Evolutionary conservation across 192 early-diverging fungal species (phyloP).

Genomic region (Physocladia obscura): DNA sequence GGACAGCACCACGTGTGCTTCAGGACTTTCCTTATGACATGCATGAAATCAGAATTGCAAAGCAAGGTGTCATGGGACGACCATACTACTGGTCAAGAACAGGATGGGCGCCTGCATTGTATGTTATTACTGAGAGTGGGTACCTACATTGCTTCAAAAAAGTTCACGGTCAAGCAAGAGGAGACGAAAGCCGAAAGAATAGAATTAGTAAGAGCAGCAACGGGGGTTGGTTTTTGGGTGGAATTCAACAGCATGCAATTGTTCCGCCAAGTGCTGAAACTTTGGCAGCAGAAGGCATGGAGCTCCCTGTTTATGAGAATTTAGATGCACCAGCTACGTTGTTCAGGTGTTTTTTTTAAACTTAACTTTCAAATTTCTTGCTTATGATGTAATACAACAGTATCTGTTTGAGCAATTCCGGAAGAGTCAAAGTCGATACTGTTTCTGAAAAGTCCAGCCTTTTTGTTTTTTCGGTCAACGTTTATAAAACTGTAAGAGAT

Average conservation of each 20-base stretch:
- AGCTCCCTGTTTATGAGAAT: slow-evolving; percentile 10
- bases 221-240: neutral
- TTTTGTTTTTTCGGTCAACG: slow-evolving; percentile 28
- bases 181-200: neutral
- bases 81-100: slow-evolving; percentile 22
- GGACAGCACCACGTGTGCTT: slow-evolving; percentile 14
- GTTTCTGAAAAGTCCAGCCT: neutral
- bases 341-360: slow-evolving; percentile 31
- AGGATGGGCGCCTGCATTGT: slow-evolving; percentile 31
- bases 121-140: slow-evolving; percentile 39
- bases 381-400: neutral
- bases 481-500: slow-evolving; percentile 16
- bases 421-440: slow-evolving; percentile 17
- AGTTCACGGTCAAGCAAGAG: slow-evolving; percentile 14
- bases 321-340: slow-evolving; percentile 14
- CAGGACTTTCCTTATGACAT: slow-evolving; percentile 30
- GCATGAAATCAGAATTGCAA: slow-evolving; percentile 34
- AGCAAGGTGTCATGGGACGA: slow-evolving; percentile 32
- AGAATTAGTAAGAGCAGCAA: neutral
- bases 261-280: slow-evolving; percentile 11
- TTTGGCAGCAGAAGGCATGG: neutral
- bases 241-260: neutral
- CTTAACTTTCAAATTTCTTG: neutral
- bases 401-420: slow-evolving; percentile 31
- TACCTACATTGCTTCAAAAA: slow-evolving; percentile 41